A percentile compares a stretch with the other conserved stretches of the same genome.
These are phyloP conservation scores for Turritis glabra DNA, from an alignment of 345 rosid species.

Conservation along the genomic window DNA sequence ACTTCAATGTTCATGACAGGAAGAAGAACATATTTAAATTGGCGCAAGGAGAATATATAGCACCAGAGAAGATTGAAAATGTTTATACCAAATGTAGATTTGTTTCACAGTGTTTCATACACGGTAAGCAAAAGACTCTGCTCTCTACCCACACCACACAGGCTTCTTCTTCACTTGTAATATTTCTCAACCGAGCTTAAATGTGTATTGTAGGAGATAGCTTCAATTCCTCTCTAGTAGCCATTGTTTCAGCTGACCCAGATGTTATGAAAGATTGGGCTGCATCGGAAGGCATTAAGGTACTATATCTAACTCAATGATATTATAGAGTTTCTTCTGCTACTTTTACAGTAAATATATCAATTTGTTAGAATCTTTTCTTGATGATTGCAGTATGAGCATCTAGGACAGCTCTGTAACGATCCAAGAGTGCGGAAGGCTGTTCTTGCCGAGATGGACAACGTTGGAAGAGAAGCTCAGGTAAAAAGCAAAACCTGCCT, in stretches of 20 bases:
- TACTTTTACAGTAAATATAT: neutral
- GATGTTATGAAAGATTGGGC: conserved; percentile 84
- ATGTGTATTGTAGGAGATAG: conserved; percentile 68
- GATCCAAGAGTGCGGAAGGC: conserved; percentile 60
- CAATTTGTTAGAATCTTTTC: conserved; percentile 5
- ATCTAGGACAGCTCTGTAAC: conserved; percentile 63
- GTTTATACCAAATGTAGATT: conserved; percentile 86
- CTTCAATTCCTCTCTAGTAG: conserved; percentile 76
- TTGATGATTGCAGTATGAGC: conserved; percentile 51
- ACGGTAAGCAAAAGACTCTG: conserved; percentile 53
- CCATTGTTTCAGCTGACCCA: conserved; percentile 71
- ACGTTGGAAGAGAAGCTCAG: conserved; percentile 65
- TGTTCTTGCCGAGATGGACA: conserved; percentile 81
- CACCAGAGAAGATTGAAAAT: conserved; percentile 98
- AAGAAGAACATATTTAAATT: conserved; percentile 89
- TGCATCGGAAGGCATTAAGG: conserved; percentile 69
- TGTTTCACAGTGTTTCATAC: conserved; percentile 68
- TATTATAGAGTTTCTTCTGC: neutral
- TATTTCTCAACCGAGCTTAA: conserved; percentile 21
- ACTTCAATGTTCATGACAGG: conserved; percentile 36
- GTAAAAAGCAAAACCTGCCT: conserved; percentile 37
- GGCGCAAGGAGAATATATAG: conserved; percentile 98
- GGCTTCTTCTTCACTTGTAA: conserved; percentile 15
- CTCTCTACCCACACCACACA: neutral
- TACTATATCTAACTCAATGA: conserved; percentile 22